Evolutionary conservation across 805 yeast genomes (phyloP).

Genomic region (Zygosaccharomyces lentus): DNA sequence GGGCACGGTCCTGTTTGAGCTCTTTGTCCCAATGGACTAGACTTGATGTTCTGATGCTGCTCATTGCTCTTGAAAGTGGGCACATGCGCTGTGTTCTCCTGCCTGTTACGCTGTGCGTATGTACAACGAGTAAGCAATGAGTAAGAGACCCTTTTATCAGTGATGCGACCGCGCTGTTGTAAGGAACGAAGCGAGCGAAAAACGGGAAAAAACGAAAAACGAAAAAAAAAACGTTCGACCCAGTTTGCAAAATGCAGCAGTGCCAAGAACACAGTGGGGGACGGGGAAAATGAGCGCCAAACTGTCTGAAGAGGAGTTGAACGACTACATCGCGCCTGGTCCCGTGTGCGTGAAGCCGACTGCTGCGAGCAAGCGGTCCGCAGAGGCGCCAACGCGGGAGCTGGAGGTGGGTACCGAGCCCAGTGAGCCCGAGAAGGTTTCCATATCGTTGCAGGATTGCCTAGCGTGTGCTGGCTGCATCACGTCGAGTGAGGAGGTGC

Average conservation of each 20-base stretch:
- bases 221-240: too few species aligned
- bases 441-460: constrained; percentile 86
- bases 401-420: constrained; percentile 64
- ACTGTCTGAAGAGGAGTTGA: constrained; percentile 82
- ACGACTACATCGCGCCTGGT: constrained; percentile 92
- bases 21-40: constrained; percentile 26
- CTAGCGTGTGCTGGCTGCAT: constrained; percentile 96
- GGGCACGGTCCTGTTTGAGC: constrained; percentile 27
- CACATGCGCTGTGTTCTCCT: background rate
- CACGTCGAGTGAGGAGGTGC: constrained; percentile 93
- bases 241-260: too few species aligned
- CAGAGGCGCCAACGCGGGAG: constrained; percentile 44
- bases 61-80: constrained; percentile 8
- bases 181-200: too few species aligned
- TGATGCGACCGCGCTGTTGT: too few species aligned
- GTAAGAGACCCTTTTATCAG: too few species aligned
- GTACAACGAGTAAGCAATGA: too few species aligned
- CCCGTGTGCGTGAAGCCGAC: constrained; percentile 92
- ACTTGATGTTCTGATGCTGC: constrained; percentile 12
- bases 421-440: constrained; percentile 65
- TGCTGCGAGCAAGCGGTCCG: constrained; percentile 20
- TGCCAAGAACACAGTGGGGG: too few species aligned
- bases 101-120: too few species aligned
- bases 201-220: too few species aligned
- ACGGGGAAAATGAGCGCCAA: constrained; percentile 96